A percentile compares a stretch with the other conserved stretches of the same genome.
Evolutionary conservation across 352 stramenopile genomes (phyloP).

Genomic region (Phytophthora ramorum): DNA sequence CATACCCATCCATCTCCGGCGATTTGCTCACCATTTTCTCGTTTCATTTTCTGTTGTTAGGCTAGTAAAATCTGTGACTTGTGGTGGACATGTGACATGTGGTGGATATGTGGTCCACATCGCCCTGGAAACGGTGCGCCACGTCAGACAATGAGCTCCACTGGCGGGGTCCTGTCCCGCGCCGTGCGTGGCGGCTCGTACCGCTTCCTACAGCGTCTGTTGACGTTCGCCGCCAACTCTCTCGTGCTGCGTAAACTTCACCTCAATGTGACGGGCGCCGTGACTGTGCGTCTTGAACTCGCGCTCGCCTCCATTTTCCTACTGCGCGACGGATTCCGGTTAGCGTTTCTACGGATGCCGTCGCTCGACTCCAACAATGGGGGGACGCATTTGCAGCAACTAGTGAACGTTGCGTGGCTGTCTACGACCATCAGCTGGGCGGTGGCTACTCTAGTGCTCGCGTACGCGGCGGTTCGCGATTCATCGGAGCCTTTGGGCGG

Average conservation of each 20-base stretch:
- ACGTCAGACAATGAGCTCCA: slow-evolving; percentile 35
- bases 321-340: slow-evolving; percentile 88
- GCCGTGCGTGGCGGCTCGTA: slow-evolving; percentile 75
- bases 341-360: slow-evolving; percentile 86
- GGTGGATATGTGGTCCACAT: not conserved
- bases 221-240: slow-evolving; percentile 88
- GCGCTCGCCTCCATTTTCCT: slow-evolving; percentile 90
- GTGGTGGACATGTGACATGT: not conserved
- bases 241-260: slow-evolving; percentile 77
- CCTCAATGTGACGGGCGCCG: slow-evolving; percentile 80
- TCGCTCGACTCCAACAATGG: slow-evolving; percentile 52
- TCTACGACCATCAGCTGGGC: slow-evolving; percentile 69
- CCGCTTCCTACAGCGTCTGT: slow-evolving; percentile 83
- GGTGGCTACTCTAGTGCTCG: slow-evolving; percentile 45
- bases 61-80: too few relatives aligned
- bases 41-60: too few relatives aligned
- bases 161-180: slow-evolving; percentile 43
- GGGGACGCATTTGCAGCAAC: slow-evolving; percentile 49
- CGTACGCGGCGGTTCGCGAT: slow-evolving; percentile 24
- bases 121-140: not conserved
- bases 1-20: too few relatives aligned
- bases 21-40: too few relatives aligned
- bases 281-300: slow-evolving; percentile 90
- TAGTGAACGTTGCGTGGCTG: slow-evolving; percentile 84
- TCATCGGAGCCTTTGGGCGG: slow-evolving; percentile 8